phyloP scores from a whole-genome alignment of 306 rosid species.

The Vicia sativa region DNA sequence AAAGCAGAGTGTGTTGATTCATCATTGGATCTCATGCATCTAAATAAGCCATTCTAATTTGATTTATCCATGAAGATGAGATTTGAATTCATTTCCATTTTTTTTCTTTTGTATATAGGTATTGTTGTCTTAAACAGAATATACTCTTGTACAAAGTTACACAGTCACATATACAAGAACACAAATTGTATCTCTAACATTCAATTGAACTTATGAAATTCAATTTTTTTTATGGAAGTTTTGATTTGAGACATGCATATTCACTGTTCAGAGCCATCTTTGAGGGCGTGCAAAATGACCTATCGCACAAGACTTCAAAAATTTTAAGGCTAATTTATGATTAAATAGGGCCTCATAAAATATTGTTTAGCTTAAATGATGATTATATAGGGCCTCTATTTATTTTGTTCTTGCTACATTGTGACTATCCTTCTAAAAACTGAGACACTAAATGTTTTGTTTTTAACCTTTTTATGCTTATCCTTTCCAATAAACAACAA shows the following conservation, averaged over 20 bases:
- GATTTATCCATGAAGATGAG: slow-evolving; percentile 21
- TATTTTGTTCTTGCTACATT: too few species aligned
- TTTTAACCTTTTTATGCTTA: not conserved
- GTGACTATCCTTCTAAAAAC: too few species aligned
- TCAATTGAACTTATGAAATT: slow-evolving; percentile 36
- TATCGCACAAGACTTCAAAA: too few species aligned
- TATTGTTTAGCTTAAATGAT: too few species aligned
- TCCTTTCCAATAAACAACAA: not conserved
- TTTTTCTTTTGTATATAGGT: slow-evolving; percentile 25
- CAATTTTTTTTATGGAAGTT: slow-evolving; percentile 7
- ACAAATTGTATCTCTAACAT: slow-evolving; percentile 44
- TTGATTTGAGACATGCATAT: slow-evolving; percentile 1
- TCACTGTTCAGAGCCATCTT: too few species aligned
- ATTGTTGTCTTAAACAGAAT: slow-evolving; percentile 16
- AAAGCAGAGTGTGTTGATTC: slow-evolving; percentile 69
- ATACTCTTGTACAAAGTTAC: slow-evolving; percentile 42
- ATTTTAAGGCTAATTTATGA: too few species aligned
- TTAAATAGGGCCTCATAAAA: too few species aligned
- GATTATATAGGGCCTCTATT: too few species aligned
- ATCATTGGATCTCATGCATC: slow-evolving; percentile 64
- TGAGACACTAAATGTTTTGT: not conserved
- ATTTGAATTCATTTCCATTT: slow-evolving; percentile 10
- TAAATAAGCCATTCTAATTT: slow-evolving; percentile 62
- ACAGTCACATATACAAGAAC: slow-evolving; percentile 31
- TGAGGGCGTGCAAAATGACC: too few species aligned